These are phyloP conservation scores for Fusarium palustre DNA, from an alignment of 2,329 filamentous ascomycete species.

Conservation along the genomic window DNA sequence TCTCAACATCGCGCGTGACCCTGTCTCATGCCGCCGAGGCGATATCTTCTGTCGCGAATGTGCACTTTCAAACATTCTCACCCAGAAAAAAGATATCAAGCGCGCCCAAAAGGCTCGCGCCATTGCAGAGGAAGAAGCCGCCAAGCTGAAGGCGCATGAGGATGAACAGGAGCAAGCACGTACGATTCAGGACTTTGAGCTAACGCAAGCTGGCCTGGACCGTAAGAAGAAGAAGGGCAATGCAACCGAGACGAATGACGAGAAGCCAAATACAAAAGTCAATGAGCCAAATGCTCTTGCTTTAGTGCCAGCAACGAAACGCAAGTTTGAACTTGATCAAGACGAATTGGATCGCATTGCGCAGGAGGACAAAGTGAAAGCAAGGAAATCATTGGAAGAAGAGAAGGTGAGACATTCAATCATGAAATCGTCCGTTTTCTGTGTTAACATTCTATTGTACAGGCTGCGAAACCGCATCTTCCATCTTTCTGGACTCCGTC, in stretches of 20 bases:
- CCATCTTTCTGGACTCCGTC: conserved; percentile 95
- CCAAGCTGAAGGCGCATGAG: conserved; percentile 68
- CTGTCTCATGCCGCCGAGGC: conserved; percentile 84
- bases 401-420: conserved; percentile 68
- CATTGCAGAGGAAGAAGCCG: conserved; percentile 69
- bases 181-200: conserved; percentile 85
- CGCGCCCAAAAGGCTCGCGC: conserved; percentile 76
- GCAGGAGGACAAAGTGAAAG: conserved; percentile 74
- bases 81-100: conserved; percentile 92
- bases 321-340: conserved; percentile 81
- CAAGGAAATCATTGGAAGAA: conserved; percentile 75
- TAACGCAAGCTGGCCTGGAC: conserved; percentile 78
- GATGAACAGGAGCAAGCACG: conserved; percentile 77
- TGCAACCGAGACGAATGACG: conserved; percentile 54
- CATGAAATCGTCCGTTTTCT: not conserved
- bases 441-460: conserved; percentile 36
- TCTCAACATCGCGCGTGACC: conserved; percentile 81
- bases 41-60: conserved; percentile 97
- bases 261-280: not conserved
- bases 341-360: conserved; percentile 79
- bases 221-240: conserved; percentile 52
- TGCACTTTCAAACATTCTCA: conserved; percentile 88
- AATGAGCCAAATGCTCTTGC: conserved; percentile 15
- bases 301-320: conserved; percentile 61
- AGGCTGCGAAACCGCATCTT: conserved; percentile 73